phyloP scores from a whole-genome alignment of 73 alveolate genomes.

The Vitrella brassicaformis region DNA sequence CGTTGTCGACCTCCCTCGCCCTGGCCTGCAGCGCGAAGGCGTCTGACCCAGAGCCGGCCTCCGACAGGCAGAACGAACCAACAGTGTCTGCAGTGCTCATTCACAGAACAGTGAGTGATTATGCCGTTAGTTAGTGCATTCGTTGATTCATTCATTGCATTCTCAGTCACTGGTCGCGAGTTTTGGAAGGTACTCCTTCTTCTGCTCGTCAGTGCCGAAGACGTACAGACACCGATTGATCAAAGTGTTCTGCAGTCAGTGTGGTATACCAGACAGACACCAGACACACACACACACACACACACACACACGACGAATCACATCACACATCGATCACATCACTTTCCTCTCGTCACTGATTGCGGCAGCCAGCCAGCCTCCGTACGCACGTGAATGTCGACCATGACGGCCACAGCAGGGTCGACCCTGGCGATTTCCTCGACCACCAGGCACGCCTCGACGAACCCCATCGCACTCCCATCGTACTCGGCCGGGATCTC shows the following conservation, averaged over 20 bases:
- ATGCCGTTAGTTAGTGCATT: neutral
- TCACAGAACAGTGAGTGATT: neutral
- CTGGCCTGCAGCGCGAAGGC: slow-evolving; percentile 26
- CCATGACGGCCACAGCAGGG: slow-evolving; percentile 22
- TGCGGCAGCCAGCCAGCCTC: neutral
- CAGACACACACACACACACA: neutral
- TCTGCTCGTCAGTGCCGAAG: slow-evolving; percentile 12
- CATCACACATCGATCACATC: neutral
- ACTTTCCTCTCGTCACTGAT: neutral
- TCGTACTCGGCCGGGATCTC: slow-evolving; percentile 22
- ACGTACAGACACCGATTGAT: neutral
- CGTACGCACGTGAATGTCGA: slow-evolving; percentile 2
- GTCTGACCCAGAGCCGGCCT: slow-evolving; percentile 26
- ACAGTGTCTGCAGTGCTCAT: slow-evolving; percentile 7
- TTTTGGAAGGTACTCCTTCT: slow-evolving; percentile 13
- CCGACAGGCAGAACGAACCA: slow-evolving; percentile 26
- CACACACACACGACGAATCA: neutral
- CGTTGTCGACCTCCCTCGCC: neutral
- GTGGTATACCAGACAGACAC: neutral
- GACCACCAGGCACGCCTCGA: slow-evolving; percentile 26
- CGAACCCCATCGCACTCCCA: slow-evolving; percentile 15
- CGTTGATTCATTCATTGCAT: neutral
- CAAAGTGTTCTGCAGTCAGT: neutral
- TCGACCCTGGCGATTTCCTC: slow-evolving; percentile 35
- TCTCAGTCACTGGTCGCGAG: slow-evolving; percentile 12